Conservation (phyloP, 768 basidiomycete species). For the Kwoniella dejecticola region DNA sequence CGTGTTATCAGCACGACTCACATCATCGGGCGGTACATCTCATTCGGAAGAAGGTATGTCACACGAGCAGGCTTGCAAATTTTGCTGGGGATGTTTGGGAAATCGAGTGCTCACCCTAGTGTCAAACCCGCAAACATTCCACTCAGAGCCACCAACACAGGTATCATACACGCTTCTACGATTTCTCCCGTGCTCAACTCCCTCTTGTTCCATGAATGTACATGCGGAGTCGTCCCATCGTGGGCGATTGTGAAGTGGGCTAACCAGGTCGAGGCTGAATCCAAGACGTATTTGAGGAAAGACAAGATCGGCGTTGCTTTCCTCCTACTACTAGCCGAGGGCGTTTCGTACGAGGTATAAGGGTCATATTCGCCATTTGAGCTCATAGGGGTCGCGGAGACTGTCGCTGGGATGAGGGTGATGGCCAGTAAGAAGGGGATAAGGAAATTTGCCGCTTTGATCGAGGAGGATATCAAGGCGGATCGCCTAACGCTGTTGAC, state of each 20-base stretch:
- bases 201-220: slow-evolving; percentile 12
- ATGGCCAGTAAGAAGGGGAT: neutral
- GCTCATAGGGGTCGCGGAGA: neutral
- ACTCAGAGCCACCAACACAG: slow-evolving; percentile 76
- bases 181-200: slow-evolving; percentile 33
- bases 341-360: slow-evolving; percentile 17
- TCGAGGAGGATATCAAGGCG: no score
- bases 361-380: neutral
- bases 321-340: neutral
- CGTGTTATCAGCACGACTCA: neutral
- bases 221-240: neutral
- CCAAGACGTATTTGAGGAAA: slow-evolving; percentile 12
- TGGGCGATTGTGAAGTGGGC: neutral
- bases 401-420: neutral
- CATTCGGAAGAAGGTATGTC: no score
- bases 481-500: neutral
- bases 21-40: no score
- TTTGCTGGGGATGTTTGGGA: no score
- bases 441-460: neutral
- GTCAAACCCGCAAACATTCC: slow-evolving; percentile 88
- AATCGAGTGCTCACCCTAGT: slow-evolving; percentile 66
- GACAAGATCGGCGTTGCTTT: slow-evolving; percentile 19
- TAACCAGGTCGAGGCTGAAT: slow-evolving; percentile 5
- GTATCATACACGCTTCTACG: slow-evolving; percentile 67
- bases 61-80: neutral